Evolutionary conservation across 768 basidiomycete genomes (phyloP), one percentile per base, ranked within the genome.

Genomic region (Amylocystis lapponica): DNA sequence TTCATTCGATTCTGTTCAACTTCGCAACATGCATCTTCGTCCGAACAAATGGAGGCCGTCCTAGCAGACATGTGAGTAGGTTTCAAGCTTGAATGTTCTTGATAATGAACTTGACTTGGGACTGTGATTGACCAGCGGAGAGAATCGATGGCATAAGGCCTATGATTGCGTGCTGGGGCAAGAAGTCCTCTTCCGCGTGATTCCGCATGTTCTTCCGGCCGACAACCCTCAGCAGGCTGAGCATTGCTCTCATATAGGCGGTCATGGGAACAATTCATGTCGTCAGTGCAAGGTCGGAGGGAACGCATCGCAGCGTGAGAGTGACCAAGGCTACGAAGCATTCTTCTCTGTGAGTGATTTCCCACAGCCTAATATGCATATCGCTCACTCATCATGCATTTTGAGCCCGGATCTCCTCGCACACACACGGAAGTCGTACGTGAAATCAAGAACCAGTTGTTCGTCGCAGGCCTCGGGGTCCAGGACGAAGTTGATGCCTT

Each of bases 1-100:
- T 60, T 63, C 52, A 54, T 62, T 17, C 65, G 65, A 17, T 72
- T 72, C 45, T 43, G 67, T 2, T 69, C 64, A 5, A 68, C 67
- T 0, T 74, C 68, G 3, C 59, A 57, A 5, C 45, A 64, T 44
- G 68, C 70, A 0, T 47, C 49, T 7, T 46, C 63, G n/a, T 41
- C 59, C 1, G 72, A 73, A 43, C 69, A 72, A 38, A 65, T 68
- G 37, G 49, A 56, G 3, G 63, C 54, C 0, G 53, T 70, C 8
- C 58, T 63, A 34, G 19, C 54, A 5, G 41, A 54, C 6, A 63
- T 70, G n/a, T 52, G 61, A 66, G 38, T 21, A 26, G 21, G 12
- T 44, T 16, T 16, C 17, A 29, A 30, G 17, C 8, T 19, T 68
- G 36, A 21, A 59, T 62, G 12, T 27, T 36, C n/a, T n/a, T n/a